phyloP scores from a whole-genome alignment of 2,329 filamentous ascomycete genomes.

The Claviceps paspali region DNA sequence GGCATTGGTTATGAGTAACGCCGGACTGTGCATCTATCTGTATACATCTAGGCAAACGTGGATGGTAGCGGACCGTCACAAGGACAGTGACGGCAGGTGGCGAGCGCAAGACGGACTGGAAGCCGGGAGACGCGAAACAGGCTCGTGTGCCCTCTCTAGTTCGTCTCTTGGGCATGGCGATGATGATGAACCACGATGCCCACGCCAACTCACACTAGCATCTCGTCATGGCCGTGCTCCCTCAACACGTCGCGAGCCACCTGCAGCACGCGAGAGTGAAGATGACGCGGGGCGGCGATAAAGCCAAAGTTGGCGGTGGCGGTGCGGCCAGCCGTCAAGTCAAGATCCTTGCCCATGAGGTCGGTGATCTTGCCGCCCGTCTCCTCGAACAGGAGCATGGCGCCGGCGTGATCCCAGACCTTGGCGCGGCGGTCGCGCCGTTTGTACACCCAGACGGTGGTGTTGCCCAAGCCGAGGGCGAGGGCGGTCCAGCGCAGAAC shows the following conservation, averaged over 20 bases:
- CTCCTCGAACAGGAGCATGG: conserved; percentile 43
- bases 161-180: too few species aligned
- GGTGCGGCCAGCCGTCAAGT: conserved; percentile 31
- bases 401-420: conserved; percentile 45
- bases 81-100: too few species aligned
- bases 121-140: too few species aligned
- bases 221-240: conserved; percentile 16
- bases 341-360: conserved; percentile 34
- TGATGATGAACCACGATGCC: too few species aligned
- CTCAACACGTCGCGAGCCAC: conserved; percentile 50
- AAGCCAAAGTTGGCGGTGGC: conserved; percentile 39
- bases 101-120: too few species aligned
- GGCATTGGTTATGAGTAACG: too few species aligned
- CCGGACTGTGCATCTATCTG: too few species aligned
- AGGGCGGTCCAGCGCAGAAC: conserved; percentile 39
- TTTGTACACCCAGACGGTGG: conserved; percentile 42
- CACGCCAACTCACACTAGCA: conserved; percentile 7
- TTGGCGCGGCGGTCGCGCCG: conserved; percentile 29
- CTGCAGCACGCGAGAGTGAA: conserved; percentile 30
- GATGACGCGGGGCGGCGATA: conserved; percentile 31
- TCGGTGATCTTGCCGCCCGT: conserved; percentile 40
- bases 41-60: too few species aligned
- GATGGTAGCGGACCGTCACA: too few species aligned
- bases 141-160: too few species aligned
- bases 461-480: conserved; percentile 36